These are phyloP conservation scores for Rhodosporidiobolus sp. DNA, from an alignment of 768 basidiomycete genomes.

Conservation along the genomic window DNA sequence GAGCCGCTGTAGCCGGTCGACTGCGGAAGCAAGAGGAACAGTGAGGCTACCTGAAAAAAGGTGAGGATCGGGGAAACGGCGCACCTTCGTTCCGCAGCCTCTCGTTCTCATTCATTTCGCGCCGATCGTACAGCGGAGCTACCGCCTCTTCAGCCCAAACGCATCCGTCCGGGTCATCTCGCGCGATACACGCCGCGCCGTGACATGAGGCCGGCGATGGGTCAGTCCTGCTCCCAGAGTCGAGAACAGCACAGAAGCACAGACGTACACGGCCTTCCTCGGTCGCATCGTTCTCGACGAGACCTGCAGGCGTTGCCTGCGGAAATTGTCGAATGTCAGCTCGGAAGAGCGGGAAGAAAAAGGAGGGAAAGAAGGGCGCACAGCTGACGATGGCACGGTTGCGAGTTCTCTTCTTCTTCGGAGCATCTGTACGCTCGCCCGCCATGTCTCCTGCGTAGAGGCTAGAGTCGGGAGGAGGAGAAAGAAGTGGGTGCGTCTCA, in stretches of 20 bases:
- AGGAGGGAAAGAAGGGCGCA: no score
- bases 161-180: neutral
- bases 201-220: no score
- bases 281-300: neutral
- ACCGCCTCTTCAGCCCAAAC: neutral
- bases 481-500: no score
- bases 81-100: constrained; percentile 12
- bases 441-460: no score
- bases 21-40: neutral
- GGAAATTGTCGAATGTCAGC: neutral
- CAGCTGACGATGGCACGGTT: no score
- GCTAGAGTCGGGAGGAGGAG: no score
- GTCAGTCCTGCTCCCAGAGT: no score
- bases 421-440: no score
- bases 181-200: neutral
- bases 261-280: neutral
- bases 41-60: neutral
- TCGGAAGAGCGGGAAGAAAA: no score
- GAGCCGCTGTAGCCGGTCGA: constrained; percentile 9
- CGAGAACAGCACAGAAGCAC: no score
- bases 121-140: neutral
- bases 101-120: constrained; percentile 17
- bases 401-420: no score
- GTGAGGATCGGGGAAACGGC: no score
- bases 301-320: neutral